Percentiles rank a stretch among this genome's conserved stretches.
phyloP scores from a whole-genome alignment of 2,329 filamentous ascomycete genomes.

The Thermomyces lanuginosus region DNA sequence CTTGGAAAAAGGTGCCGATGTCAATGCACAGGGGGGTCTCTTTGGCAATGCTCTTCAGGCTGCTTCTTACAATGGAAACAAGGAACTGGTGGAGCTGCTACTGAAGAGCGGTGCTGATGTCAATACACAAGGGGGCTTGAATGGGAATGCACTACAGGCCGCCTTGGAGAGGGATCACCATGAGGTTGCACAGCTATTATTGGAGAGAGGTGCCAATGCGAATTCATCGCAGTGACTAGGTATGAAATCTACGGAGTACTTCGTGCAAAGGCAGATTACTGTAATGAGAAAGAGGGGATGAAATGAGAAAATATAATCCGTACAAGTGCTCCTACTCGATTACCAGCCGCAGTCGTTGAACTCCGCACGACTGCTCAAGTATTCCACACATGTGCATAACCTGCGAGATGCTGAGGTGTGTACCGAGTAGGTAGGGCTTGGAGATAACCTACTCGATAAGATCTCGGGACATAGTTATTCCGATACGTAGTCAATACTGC shows the following conservation, averaged over 20 bases:
- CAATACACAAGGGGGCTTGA: conserved; percentile 4
- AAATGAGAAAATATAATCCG: too few species aligned
- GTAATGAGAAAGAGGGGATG: too few species aligned
- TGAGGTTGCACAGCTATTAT: conserved; percentile 4
- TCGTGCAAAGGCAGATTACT: too few species aligned
- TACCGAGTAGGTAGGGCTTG: too few species aligned
- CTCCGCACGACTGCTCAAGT: too few species aligned
- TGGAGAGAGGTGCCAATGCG: conserved; percentile 1
- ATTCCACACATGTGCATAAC: too few species aligned
- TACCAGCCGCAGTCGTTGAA: too few species aligned
- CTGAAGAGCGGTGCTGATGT: conserved; percentile 8
- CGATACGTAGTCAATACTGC: background rate
- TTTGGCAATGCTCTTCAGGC: conserved; percentile 2
- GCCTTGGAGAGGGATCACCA: conserved; percentile 1
- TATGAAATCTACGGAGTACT: too few species aligned
- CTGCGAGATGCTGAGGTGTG: too few species aligned
- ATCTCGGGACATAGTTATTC: too few species aligned
- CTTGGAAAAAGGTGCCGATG: conserved; percentile 8
- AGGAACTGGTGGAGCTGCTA: conserved; percentile 4
- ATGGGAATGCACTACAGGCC: conserved; percentile 2
- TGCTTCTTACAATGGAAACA: background rate
- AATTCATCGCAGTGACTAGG: background rate
- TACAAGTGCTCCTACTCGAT: too few species aligned
- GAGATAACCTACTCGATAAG: too few species aligned
- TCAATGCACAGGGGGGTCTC: conserved; percentile 4